Evolutionary conservation across 2,329 filamentous ascomycete genomes (phyloP), one percentile per base, ranked within the genome.

Genomic region (Hypoxylon rubiginosum): DNA sequence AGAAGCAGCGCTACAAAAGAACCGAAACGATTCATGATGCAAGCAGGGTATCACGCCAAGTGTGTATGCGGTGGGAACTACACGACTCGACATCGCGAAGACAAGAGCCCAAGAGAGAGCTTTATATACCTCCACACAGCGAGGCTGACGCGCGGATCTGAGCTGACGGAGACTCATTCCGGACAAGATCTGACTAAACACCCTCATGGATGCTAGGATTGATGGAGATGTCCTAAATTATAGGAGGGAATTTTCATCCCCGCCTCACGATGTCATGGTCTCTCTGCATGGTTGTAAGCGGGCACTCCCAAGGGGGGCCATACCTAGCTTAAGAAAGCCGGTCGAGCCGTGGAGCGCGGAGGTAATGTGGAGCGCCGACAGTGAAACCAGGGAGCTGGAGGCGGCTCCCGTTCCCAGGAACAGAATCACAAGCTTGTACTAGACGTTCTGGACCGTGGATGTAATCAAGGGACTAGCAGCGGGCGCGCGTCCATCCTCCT

Each of bases 21-120:
- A 41, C 61, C 32, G 45, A 75, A 57, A 58, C 65, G 71, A 73
- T 67, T 66, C 74, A 76, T 76, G 46, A 34, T 66, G 39, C 17
- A 24, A 41, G 10, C 30, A 43, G 36, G 17, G 34, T 58, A 32
- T 57, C 49, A 30, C 45, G 30, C 36, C 21, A 48, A 43, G 21
- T n/a, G 10, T n/a, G 46, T 17, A 11, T n/a, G 24, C 34, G 36
- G 49, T 55, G 26, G 28, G n/a, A 45, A 64, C 34, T 46, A 30
- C 10, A 26, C 34, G 15, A 48, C 49, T 58, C n/a, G 4, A 32
- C 36, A 54, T 34, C 24, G 17, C 30, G 30, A 55, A 52, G 13
- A 17, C 17, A 1, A 24, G 3, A 8, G 36, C 36, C 24, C 8
- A 34, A 24, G 21, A 6, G 43, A 17, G 8, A 13, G 7, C 5